A percentile compares a stretch with the other conserved stretches of the same genome.
Evolutionary conservation across 1,139 yeast genomes (phyloP).

Genomic region (Candida labiduridarum): DNA sequence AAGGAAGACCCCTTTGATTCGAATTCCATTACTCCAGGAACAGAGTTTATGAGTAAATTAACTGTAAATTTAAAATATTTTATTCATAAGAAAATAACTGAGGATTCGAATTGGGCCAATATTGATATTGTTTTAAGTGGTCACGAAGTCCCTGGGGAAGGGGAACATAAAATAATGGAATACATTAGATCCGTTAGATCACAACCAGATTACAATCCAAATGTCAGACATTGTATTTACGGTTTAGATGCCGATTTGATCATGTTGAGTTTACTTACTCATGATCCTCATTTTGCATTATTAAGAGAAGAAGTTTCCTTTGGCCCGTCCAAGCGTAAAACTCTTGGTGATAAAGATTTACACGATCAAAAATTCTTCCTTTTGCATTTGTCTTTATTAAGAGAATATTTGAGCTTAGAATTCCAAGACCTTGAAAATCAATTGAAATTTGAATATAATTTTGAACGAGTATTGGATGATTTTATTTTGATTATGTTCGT

Average conservation of each 20-base stretch:
- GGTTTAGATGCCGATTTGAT: conserved; percentile 98
- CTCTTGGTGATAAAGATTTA: conserved; percentile 49
- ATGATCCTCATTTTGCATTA: conserved; percentile 93
- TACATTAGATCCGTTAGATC: conserved; percentile 83
- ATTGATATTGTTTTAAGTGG: conserved; percentile 86
- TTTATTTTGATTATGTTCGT: conserved; percentile 90
- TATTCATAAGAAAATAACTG: conserved; percentile 85
- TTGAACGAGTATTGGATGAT: conserved; percentile 90
- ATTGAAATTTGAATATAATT: conserved; percentile 71
- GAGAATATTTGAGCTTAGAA: conserved; percentile 91
- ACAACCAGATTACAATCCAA: conserved; percentile 75
- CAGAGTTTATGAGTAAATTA: conserved; percentile 93
- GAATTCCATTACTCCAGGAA: conserved; percentile 96
- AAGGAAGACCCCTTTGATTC: conserved; percentile 87
- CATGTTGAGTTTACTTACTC: conserved; percentile 94
- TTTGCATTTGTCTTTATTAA: conserved; percentile 79
- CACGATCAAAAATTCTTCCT: conserved; percentile 81
- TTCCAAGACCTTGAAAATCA: conserved; percentile 69
- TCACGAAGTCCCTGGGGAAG: conserved; percentile 99
- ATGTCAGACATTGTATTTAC: conserved; percentile 91
- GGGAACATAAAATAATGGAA: conserved; percentile 98
- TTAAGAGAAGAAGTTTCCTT: conserved; percentile 95
- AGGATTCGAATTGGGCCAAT: conserved; percentile 90
- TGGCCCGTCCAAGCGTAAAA: conserved; percentile 57
- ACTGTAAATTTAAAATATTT: conserved; percentile 86